Conservation (phyloP, 805 yeast genomes). For the Komagataella pastoris region DNA sequence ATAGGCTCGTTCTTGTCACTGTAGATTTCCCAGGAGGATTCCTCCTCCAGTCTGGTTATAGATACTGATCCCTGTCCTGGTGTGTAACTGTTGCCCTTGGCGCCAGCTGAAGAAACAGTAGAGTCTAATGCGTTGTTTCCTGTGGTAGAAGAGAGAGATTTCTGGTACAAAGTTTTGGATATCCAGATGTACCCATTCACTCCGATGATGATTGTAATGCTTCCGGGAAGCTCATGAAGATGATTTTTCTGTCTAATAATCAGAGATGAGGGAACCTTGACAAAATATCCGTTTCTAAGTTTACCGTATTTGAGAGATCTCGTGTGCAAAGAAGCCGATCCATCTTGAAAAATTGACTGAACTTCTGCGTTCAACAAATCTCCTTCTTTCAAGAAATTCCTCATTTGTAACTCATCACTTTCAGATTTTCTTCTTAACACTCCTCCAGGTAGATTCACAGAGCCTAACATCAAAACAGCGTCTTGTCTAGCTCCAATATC, state of each 20-base stretch:
- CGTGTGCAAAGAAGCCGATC: constrained; percentile 88
- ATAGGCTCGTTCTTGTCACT: constrained; percentile 79
- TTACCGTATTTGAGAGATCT: constrained; percentile 94
- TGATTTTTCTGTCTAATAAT: constrained; percentile 81
- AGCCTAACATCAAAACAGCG: constrained; percentile 85
- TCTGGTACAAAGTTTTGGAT: constrained; percentile 39
- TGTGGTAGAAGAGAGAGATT: constrained; percentile 6
- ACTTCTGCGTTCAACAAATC: constrained; percentile 94
- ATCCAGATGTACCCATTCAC: constrained; percentile 94
- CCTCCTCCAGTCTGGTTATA: constrained; percentile 79
- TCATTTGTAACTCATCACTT: constrained; percentile 92
- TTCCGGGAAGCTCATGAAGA: constrained; percentile 85
- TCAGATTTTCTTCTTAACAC: constrained; percentile 88
- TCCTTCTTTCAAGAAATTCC: constrained; percentile 88
- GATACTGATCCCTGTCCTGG: constrained; percentile 51
- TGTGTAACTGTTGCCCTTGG: constrained; percentile 22
- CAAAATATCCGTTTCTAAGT: constrained; percentile 77
- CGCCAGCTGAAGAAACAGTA: constrained; percentile 14
- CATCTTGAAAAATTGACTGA: constrained; percentile 79
- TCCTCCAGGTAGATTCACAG: constrained; percentile 96
- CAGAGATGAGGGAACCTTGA: constrained; percentile 71
- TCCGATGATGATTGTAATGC: constrained; percentile 79
- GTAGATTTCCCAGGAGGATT: constrained; percentile 87
- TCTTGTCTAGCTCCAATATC: constrained; percentile 93
- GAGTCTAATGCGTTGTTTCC: constrained; percentile 3